Evolutionary conservation across 139 green algal species (phyloP).

Genomic region (Astrephomene gubernaculifera): DNA sequence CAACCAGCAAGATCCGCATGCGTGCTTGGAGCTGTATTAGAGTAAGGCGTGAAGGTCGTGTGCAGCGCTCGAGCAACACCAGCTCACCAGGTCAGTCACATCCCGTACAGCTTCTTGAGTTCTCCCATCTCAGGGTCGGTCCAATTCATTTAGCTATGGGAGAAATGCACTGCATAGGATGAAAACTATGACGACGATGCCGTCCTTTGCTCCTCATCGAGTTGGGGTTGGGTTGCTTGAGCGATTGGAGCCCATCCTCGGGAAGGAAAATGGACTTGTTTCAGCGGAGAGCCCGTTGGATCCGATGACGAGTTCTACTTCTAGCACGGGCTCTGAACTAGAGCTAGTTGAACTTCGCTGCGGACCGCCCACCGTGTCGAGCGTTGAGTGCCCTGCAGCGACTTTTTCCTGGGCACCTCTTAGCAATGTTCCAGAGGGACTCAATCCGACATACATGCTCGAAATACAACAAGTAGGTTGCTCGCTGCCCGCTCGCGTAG

Average conservation of each 20-base stretch:
- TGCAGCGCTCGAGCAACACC: no score
- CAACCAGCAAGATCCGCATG: no score
- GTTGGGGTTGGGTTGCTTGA: conserved; percentile 7
- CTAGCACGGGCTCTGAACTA: conserved; percentile 17
- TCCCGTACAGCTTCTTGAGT: no score
- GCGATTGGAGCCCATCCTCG: not conserved
- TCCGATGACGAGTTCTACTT: conserved; percentile 9
- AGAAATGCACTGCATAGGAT: no score
- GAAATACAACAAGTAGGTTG: conserved; percentile 31
- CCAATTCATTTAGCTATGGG: no score
- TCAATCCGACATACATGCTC: not conserved
- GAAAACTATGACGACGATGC: no score
- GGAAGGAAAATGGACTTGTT: no score
- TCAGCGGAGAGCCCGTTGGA: conserved; percentile 14
- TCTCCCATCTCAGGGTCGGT: no score
- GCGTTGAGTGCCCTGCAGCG: not conserved
- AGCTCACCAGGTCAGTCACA: no score
- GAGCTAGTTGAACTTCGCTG: not conserved
- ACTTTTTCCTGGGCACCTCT: conserved; percentile 14
- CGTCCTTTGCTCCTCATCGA: not conserved
- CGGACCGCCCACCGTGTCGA: not conserved
- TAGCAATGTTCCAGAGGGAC: not conserved
- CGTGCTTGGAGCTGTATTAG: no score
- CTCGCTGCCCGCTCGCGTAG: not conserved
- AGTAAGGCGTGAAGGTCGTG: no score